A percentile compares a stretch with the other conserved stretches of the same genome.
Conservation (phyloP, 75 land plant genomes). For the Picea glauca region DNA sequence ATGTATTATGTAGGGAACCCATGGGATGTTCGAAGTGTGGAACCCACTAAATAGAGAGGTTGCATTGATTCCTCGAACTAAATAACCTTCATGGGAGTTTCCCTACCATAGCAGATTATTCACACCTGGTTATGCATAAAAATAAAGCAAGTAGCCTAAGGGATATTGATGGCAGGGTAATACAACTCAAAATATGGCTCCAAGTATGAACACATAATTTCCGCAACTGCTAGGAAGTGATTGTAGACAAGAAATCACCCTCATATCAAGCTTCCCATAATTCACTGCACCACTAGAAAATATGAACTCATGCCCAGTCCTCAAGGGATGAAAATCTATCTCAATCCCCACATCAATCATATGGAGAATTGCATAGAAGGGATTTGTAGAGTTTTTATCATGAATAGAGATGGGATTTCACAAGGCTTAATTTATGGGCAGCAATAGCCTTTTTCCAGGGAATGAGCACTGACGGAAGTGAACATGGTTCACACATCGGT, state of each 20-base stretch:
- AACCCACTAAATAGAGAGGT: conserved; percentile 93
- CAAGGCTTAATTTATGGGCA: conserved; percentile 66
- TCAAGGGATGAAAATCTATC: conserved; percentile 89
- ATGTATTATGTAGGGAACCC: conserved; percentile 98
- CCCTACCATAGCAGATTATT: conserved; percentile 82
- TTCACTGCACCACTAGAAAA: conserved; percentile 88
- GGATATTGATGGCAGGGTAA: conserved; percentile 95
- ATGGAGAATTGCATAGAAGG: conserved; percentile 94
- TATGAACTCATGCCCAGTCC: conserved; percentile 64
- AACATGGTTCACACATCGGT: too few relatives aligned
- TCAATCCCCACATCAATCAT: conserved; percentile 92
- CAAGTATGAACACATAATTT: conserved; percentile 69
- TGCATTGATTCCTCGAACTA: too few relatives aligned
- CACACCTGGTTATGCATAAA: conserved; percentile 95
- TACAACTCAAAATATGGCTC: conserved; percentile 93
- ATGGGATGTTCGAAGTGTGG: conserved; percentile 92
- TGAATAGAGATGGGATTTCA: too few relatives aligned
- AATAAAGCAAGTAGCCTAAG: conserved; percentile 89
- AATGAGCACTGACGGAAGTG: too few relatives aligned
- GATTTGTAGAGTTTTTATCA: conserved; percentile 59
- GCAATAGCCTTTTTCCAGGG: conserved; percentile 68
- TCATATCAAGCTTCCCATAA: conserved; percentile 92
- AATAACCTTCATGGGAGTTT: too few relatives aligned
- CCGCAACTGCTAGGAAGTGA: conserved; percentile 88
- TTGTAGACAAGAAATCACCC: conserved; percentile 85